Evolutionary conservation across 139 green algal genomes (phyloP), one percentile per base, ranked within the genome.

Genomic region (Picochlorum sp.): DNA sequence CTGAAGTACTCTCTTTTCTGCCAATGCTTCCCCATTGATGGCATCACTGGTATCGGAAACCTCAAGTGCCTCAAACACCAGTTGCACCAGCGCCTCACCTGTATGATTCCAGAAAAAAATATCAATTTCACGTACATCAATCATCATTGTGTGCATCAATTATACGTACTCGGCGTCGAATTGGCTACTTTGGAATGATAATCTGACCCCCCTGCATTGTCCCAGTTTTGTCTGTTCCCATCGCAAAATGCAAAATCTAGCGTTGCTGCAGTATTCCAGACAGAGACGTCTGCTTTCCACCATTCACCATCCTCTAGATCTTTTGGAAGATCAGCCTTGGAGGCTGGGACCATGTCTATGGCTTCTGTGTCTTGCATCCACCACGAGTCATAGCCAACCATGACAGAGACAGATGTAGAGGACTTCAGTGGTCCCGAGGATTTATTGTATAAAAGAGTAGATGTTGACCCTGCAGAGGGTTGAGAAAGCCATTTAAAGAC

Each of bases 211-310:
- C 60, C 28, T 63, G 89, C 88, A 82, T 96, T 96, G 72, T 96
- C 88, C 88, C 88, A 94, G 5, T 59, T n/a, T 11, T 64, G 44
- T 47, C 78, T 68, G 4, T 82, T 75, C n/a, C 68, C 63, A 68
- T 95, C 82, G 8, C 34, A 75, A 47, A 96, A 74, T 26, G 92
- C 89, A 62, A 82, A 95, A 74, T 96, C 83, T 38, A 96, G 52
- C 50, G 86, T 67, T 18, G 61, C 64, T 37, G 81, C 83, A 6
- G 59, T 74, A 24, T 69, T 63, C 2, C 79, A 83, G 30, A 95
- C 74, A 11, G 85, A 65, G 15, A 93, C 37, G 34, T 50, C 14
- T 4, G 60, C 57, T 5, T 64, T 71, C 51, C 63, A 89, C 86
- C 86, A 94, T 26, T 62, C 45, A 47, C 66, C 63, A 0, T 52